Evolutionary conservation across 2,329 filamentous ascomycete genomes (phyloP).

Genomic region (Aspergillus brasiliensis): DNA sequence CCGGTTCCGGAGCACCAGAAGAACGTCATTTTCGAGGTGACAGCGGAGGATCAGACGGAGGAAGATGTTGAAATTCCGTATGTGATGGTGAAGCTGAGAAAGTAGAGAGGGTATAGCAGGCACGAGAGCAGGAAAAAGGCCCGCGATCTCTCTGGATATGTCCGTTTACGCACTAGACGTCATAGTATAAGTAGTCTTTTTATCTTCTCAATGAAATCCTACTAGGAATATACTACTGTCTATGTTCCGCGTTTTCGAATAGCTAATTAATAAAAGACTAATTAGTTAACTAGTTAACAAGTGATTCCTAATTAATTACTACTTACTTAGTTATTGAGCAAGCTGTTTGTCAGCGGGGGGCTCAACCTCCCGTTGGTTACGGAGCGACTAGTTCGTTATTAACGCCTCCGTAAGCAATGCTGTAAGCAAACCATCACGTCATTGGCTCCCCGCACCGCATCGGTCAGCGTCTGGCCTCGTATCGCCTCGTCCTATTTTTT

Average conservation of each 20-base stretch:
- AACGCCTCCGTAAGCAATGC: constrained; percentile 26
- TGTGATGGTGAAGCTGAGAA: constrained; percentile 78
- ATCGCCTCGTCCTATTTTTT: not conserved
- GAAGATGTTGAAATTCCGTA: constrained; percentile 98
- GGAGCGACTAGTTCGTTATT: too few relatives aligned
- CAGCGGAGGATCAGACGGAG: constrained; percentile 81
- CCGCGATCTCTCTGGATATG: constrained; percentile 1
- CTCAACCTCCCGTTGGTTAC: constrained; percentile 10
- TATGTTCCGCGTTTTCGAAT: too few relatives aligned
- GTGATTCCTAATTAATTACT: too few relatives aligned
- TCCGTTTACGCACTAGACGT: not conserved
- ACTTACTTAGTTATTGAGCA: not conserved
- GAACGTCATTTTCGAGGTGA: constrained; percentile 95
- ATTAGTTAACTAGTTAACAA: too few relatives aligned
- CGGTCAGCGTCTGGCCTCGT: not conserved
- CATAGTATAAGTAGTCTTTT: not conserved
- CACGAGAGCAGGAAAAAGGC: not conserved
- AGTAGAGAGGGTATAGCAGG: constrained; percentile 23
- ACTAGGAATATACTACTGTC: too few relatives aligned
- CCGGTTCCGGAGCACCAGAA: constrained; percentile 86
- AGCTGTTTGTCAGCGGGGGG: constrained; percentile 12
- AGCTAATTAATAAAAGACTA: not conserved
- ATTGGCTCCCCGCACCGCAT: constrained; percentile 14
- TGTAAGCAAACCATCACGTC: constrained; percentile 23
- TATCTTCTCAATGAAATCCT: not conserved